Base-by-base conservation (phyloP, 768 basidiomycete species). In the Leccinum ochraceum region DNA sequence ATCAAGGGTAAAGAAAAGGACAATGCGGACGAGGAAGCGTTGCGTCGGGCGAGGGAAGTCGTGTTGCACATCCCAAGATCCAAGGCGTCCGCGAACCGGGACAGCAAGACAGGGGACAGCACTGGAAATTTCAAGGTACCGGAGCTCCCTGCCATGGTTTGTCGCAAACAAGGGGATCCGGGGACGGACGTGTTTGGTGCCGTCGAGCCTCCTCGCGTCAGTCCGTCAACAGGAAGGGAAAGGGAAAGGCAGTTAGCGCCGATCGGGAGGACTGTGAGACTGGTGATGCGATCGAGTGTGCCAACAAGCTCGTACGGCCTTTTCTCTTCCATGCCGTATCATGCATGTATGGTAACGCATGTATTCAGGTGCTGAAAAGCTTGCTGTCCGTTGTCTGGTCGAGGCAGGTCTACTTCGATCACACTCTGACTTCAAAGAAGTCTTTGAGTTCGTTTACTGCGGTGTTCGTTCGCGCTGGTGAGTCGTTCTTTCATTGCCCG, bases 281-380 rank as follows among this genome's bases (percentile, higher is more conserved):
- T 9, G 71, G 67, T 13, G 63, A 63, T 26, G 64, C 76, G 58
- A 66, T 83, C 46, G 87, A 89, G 74, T 81, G 77, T 65, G 76
- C 78, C 6, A 90, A 89, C 68, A 89, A 86, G 71, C 80, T 79
- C 62, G 88, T 89, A 62, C 66, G 80, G 72, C 52, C 11, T 44
- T 58, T 34, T 53, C n/a, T 24, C 20, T n/a, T 26, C 5, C n/a
- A 46, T 46, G 5, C 20, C 16, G 2, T 30, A 22, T 60, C 16
- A 28, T 7, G 28, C 28, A 30, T 30, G 28, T 30, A 30, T 30
- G 28, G 8, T 30, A 30, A 30, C 28, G 22, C 42, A 46, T 10
- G 39, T 26, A 20, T 54, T 11, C 28, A 66, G 81, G 69, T 74
- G 46, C 64, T 83, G 26, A 82, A 82, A 75, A 72, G 55, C 64